A percentile compares a stretch with the other conserved stretches of the same genome.
These are phyloP conservation scores for Citrus hindsii DNA, from an alignment of 345 rosid genomes.

Conservation along the genomic window DNA sequence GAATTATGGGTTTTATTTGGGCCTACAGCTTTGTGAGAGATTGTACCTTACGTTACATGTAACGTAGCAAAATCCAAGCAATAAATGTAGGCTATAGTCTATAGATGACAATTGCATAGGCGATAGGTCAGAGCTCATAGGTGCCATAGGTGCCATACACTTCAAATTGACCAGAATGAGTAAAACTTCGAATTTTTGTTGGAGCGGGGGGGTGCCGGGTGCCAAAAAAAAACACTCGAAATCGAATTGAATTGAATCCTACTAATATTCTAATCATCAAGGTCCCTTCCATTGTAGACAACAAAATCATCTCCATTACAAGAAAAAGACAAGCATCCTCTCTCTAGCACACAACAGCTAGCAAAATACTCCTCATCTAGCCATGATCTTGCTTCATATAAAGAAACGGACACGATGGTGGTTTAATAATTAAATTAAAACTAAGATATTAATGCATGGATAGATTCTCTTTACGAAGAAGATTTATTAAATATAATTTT, in stretches of 20 bases:
- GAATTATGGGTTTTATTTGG: no score
- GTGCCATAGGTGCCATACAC: no score
- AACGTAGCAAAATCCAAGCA: no score
- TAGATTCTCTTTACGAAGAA: constrained; percentile 3
- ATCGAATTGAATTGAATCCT: not conserved
- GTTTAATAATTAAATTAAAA: not conserved
- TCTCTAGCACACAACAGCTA: not conserved
- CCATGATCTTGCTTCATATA: not conserved
- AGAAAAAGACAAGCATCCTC: not conserved
- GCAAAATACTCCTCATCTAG: not conserved
- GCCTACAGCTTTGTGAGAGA: no score
- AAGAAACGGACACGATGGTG: not conserved
- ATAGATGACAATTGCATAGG: no score
- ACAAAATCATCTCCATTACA: not conserved
- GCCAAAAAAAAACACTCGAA: not conserved
- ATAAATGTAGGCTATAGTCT: no score
- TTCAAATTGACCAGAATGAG: no score
- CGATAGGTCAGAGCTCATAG: no score
- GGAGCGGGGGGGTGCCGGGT: no score
- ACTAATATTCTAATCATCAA: not conserved
- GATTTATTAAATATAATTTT: not conserved
- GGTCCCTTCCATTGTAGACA: not conserved
- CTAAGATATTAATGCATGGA: not conserved
- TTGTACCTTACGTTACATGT: no score
- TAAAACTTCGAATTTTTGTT: no score